These are phyloP conservation scores for Boletellus emodensis DNA, from an alignment of 768 basidiomycete genomes.

Conservation along the genomic window DNA sequence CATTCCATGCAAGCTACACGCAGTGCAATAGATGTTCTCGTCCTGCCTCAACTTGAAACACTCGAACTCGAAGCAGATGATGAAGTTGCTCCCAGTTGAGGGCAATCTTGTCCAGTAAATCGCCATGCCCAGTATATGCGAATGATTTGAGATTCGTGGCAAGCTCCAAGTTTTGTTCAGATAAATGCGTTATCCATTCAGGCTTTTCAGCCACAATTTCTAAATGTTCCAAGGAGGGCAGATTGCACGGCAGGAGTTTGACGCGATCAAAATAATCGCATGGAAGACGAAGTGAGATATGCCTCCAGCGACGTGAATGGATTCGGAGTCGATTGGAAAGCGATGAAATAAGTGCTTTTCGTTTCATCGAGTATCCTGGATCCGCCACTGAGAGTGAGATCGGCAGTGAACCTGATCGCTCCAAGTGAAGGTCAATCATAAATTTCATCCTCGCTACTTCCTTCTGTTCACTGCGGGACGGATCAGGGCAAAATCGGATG, in stretches of 20 bases:
- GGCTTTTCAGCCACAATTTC: neutral
- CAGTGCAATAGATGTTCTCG: conserved; percentile 4
- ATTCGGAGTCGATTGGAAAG: conserved; percentile 12
- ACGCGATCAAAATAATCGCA: conserved; percentile 10
- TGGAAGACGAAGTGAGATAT: conserved; percentile 8
- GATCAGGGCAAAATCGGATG: conserved; percentile 13
- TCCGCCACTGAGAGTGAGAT: conserved; percentile 18
- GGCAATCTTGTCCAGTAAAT: neutral
- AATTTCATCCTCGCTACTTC: conserved; percentile 2
- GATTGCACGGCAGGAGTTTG: conserved; percentile 8
- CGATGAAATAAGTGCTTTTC: conserved; percentile 8
- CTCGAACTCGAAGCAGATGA: conserved; percentile 14
- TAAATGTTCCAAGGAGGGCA: conserved; percentile 9
- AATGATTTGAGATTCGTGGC: conserved; percentile 16
- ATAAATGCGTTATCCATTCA: neutral
- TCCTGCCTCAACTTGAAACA: conserved; percentile 14
- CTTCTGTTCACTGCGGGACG: neutral
- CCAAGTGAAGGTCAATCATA: conserved; percentile 8
- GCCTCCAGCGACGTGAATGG: conserved; percentile 16
- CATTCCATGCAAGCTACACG: neutral
- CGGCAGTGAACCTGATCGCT: conserved; percentile 9
- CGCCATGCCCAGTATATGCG: conserved; percentile 4
- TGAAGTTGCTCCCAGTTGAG: conserved; percentile 12
- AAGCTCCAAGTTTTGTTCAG: conserved; percentile 2
- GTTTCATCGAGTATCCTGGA: conserved; percentile 1